phyloP scores from a whole-genome alignment of 352 stramenopile genomes.

The Stramenopiles sp. region DNA sequence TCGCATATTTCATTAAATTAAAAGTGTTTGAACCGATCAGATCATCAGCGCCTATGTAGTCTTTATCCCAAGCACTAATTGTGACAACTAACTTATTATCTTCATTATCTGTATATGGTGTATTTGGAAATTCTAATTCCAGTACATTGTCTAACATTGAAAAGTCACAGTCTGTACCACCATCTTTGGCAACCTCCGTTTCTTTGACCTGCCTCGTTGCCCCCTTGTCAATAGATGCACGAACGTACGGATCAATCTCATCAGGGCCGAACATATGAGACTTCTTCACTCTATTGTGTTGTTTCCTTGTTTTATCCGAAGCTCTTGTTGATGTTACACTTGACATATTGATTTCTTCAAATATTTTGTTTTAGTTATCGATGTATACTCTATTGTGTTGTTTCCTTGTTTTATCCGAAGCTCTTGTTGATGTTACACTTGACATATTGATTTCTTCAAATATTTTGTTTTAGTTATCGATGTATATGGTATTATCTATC shows the following conservation, averaged over 20 bases:
- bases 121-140: not conserved
- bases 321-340: not conserved
- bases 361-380: no score
- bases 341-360: not conserved
- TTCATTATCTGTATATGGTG: not conserved
- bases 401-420: not conserved
- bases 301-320: not conserved
- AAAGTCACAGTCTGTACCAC: not conserved
- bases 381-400: not conserved
- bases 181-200: not conserved
- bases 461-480: no score
- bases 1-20: not conserved
- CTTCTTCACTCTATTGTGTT: not conserved
- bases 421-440: not conserved
- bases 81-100: not conserved
- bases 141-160: not conserved
- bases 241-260: not conserved
- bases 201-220: not conserved
- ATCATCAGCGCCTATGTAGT: not conserved
- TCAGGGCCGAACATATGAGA: not conserved
- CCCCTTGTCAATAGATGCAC: not conserved
- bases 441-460: not conserved
- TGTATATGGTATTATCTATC: not conserved
- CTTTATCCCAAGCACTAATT: not conserved
- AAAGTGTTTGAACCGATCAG: not conserved